Base-by-base conservation (phyloP, 2,329 filamentous ascomycete genomes). In the Corinectria fuckeliana region DNA sequence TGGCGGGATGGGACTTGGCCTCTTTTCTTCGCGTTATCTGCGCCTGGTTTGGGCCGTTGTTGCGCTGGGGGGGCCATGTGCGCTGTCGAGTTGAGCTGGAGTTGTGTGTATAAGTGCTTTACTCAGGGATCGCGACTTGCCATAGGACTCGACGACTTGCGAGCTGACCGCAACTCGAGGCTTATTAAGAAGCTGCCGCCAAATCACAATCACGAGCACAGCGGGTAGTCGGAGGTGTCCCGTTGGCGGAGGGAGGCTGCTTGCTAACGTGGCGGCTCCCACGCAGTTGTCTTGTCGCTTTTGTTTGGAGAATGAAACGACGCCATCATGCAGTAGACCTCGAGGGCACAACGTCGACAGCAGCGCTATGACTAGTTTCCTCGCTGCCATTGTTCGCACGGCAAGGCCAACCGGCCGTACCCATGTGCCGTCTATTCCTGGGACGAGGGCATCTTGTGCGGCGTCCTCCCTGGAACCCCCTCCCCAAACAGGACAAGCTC, bases 241-340 rank as follows among this genome's bases (percentile, higher is more conserved):
- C 28, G 34, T 36, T 50, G 23, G 18, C 28, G 20, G 34, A 36
- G 20, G 2, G 45, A 42, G 25, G 25, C 39, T 21, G n/a, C 28
- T 53, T 28, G 52, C 49, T 58, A 51, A 58, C 51, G 58, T 56
- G 57, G 54, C 58, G 56, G 51, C 58, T 54, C 54, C 49, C 48
- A 47, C 58, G 25, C 7, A 25, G 50, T 58, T 41, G 50, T 28
- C 28, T 51, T 20, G 47, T 39, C 38, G 16, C 42, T 18, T 38
- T 21, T 16, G 14, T 39, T 53, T 26, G 47, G 23, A 23, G 56
- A 30, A 44, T 36, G 16, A 45, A 25, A 18, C 48, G 48, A 41
- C 23, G 48, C 34, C 21, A 30, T 38, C 21, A 41, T 50, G 32
- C 25, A 42, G 49, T 14, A 32, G 13, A 14, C 49, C 23, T 21